Conservation (phyloP, 2,329 filamentous ascomycete genomes). For the Hypomyces perniciosus region DNA sequence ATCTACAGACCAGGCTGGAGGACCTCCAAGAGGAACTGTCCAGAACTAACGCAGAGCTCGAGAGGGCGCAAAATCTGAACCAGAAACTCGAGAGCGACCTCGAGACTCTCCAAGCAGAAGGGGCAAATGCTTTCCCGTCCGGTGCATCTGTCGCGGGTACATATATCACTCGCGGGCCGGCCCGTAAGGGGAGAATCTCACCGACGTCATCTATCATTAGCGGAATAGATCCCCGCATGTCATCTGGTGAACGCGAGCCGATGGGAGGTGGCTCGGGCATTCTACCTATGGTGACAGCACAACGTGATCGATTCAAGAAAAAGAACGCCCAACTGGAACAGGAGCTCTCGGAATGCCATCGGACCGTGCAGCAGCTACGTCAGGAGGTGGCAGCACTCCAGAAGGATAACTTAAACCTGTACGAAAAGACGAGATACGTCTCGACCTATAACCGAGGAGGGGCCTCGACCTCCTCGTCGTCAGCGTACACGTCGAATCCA, state of each 20-base stretch:
- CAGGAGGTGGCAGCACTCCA: constrained; percentile 89
- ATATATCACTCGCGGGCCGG: constrained; percentile 61
- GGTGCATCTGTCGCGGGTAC: constrained; percentile 91
- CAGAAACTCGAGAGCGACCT: constrained; percentile 89
- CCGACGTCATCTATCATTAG: constrained; percentile 98
- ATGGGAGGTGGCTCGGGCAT: constrained; percentile 78
- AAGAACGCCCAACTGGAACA: constrained; percentile 86
- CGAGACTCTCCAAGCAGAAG: constrained; percentile 77
- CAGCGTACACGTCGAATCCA: constrained; percentile 63
- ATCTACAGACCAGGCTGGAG: constrained; percentile 75
- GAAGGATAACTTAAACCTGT: constrained; percentile 91
- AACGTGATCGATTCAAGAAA: constrained; percentile 97
- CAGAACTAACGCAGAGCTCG: constrained; percentile 75
- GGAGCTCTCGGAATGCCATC: constrained; percentile 79
- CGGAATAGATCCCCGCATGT: constrained; percentile 70
- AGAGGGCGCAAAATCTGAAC: constrained; percentile 77
- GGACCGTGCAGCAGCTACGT: constrained; percentile 74
- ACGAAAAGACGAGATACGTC: constrained; percentile 96
- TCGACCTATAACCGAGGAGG: constrained; percentile 80
- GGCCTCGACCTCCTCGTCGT: constrained; percentile 53
- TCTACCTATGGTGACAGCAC: constrained; percentile 95
- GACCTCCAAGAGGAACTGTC: constrained; percentile 79
- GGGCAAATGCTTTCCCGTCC: constrained; percentile 76
- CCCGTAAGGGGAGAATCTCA: constrained; percentile 66
- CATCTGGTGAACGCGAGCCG: constrained; percentile 49